Conservation (phyloP, 192 early-diverging fungal genomes). For the Entophlyctis luteolus region DNA sequence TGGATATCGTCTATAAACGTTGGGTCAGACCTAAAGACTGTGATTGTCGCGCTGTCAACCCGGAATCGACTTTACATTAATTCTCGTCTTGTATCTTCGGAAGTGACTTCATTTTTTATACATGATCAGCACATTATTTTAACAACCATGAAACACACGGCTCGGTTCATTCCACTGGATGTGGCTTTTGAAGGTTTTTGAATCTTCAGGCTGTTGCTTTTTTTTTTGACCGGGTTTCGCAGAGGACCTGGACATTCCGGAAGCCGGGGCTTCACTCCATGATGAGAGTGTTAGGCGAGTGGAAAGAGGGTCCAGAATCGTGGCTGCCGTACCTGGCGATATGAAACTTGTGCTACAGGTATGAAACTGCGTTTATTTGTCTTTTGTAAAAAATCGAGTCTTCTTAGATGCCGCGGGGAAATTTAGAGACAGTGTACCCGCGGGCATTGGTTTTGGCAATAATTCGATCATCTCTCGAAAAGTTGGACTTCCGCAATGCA, state of each 20-base stretch:
- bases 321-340: constrained; percentile 66
- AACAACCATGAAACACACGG: constrained; percentile 77
- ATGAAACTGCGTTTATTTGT: constrained; percentile 5
- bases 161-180: constrained; percentile 64
- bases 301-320: constrained; percentile 89
- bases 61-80: constrained; percentile 84
- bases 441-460: constrained; percentile 79
- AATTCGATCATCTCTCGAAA: constrained; percentile 11
- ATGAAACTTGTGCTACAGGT: constrained; percentile 70
- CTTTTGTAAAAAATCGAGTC: constrained; percentile 12
- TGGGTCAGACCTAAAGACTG: neutral
- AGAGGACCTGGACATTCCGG: constrained; percentile 11
- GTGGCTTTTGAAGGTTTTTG: neutral
- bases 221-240: neutral
- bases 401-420: constrained; percentile 91
- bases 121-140: constrained; percentile 78
- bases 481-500: constrained; percentile 69
- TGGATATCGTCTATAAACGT: constrained; percentile 46
- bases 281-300: constrained; percentile 58
- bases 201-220: neutral
- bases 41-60: constrained; percentile 69
- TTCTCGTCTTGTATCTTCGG: constrained; percentile 61
- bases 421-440: constrained; percentile 88
- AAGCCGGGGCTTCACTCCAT: neutral
- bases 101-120: constrained; percentile 82